Base-by-base conservation (phyloP, 2,329 filamentous ascomycete genomes). In the Fusarium sp. region DNA sequence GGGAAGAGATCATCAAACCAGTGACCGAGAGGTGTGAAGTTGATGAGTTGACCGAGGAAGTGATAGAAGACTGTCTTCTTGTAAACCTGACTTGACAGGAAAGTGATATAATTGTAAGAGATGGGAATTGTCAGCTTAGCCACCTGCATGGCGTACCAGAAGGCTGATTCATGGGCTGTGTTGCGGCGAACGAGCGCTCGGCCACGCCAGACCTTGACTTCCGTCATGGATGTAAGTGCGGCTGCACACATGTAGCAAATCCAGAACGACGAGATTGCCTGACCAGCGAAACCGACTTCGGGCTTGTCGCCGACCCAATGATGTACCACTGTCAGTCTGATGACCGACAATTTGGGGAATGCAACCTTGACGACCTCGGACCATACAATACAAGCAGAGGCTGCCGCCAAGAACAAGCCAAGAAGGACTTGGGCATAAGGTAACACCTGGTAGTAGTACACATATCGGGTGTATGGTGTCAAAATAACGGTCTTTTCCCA, bases 131-230 rank as follows among this genome's bases (percentile, higher is more conserved):
- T 97, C 43, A 99, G 88, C 74, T 94, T 93, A 51, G 96, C 95
- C 13, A 97, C 92, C 77, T 97, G 93, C 60, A 93, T 90, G 2
- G 93, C 91, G 76, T 98, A 99, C 94, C 96, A 99, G 71, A 95
- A 96, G 1, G 96, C 96, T 49, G 91, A 93, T 77, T 98, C 96
- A 63, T 93, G 90, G 60, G 96, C 95, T 0, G 96, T 99, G 75
- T 97, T 96, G 58, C 96, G 90, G 61, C 88, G 89, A 46, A 98
- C 95, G 7, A 99, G 84, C 0, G 96, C 95, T 33, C 96, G 89
- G 48, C 96, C 96, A 57, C 96, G 92, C 96, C 96, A 99, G n/a
- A 97, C 94, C 75, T 96, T 96, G 72, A 97, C 93, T 76, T 97
- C 93, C 15, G 91, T 93, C 75, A 99, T 90, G 9, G 94, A 94